A percentile compares a stretch with the other conserved stretches of the same genome.
These are phyloP conservation scores for Sporothrix sp. DNA, from an alignment of 2,329 filamentous ascomycete species.

Conservation along the genomic window DNA sequence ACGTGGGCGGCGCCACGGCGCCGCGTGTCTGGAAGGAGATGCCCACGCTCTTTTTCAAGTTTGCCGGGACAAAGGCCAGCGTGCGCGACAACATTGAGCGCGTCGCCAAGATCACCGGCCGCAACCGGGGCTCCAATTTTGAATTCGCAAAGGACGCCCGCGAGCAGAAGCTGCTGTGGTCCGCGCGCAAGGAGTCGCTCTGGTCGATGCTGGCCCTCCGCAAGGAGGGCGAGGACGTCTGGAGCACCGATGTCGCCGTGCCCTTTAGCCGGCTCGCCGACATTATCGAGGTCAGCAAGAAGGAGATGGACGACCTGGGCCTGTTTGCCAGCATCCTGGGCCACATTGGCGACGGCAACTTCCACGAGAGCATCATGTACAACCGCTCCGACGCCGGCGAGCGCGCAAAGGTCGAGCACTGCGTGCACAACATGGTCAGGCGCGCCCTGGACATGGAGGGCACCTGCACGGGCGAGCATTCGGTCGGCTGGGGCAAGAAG, in stretches of 20 bases:
- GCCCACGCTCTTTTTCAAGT: constrained; percentile 77
- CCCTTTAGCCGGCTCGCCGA: constrained; percentile 66
- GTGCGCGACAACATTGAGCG: constrained; percentile 66
- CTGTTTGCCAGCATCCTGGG: constrained; percentile 82
- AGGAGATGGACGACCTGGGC: constrained; percentile 76
- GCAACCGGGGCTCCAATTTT: constrained; percentile 56
- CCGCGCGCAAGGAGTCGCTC: constrained; percentile 70
- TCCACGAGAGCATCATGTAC: constrained; percentile 89
- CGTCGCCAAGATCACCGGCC: constrained; percentile 57
- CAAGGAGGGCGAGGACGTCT: constrained; percentile 59
- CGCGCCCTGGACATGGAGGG: constrained; percentile 91
- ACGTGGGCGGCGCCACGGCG: constrained; percentile 59
- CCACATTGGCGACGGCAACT: constrained; percentile 90
- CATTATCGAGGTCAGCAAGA: constrained; percentile 74
- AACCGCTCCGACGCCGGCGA: constrained; percentile 60
- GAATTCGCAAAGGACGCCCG: constrained; percentile 64
- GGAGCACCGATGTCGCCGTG: constrained; percentile 77
- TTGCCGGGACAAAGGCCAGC: constrained; percentile 68
- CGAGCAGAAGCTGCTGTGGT: constrained; percentile 70
- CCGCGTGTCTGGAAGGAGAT: constrained; percentile 62
- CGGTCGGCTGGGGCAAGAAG: constrained; percentile 80
- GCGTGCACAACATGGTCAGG: constrained; percentile 82
- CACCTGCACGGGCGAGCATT: constrained; percentile 83
- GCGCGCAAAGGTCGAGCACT: constrained; percentile 64
- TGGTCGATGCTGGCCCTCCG: constrained; percentile 70